Percentiles rank a stretch among this genome's conserved stretches.
Evolutionary conservation across 495 filamentous ascomycete genomes (phyloP).

Genomic region (Filosporella fistucella): DNA sequence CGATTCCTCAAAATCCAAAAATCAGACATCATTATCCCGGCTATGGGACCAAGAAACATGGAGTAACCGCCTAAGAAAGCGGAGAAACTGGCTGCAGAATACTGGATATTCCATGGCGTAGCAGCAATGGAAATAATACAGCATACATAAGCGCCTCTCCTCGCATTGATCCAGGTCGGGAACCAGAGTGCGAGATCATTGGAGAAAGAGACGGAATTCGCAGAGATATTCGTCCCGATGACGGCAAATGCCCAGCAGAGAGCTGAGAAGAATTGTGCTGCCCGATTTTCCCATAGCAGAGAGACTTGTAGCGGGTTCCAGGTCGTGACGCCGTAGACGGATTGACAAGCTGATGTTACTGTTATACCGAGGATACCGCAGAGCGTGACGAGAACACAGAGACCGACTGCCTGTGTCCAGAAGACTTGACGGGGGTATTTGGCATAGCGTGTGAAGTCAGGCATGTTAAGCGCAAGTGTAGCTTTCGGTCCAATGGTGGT

Average conservation of each 20-base stretch:
- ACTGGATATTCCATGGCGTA: constrained; percentile 48
- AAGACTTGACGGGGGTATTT: constrained; percentile 11
- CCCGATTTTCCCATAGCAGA: constrained; percentile 34
- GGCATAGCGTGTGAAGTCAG: constrained; percentile 22
- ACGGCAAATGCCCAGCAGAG: constrained; percentile 36
- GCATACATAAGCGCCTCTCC: constrained; percentile 31
- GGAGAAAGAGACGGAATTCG: constrained; percentile 34
- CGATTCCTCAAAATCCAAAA: constrained; percentile 21
- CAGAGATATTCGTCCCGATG: constrained; percentile 36
- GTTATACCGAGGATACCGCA: constrained; percentile 35
- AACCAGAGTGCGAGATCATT: constrained; percentile 36
- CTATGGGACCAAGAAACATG: constrained; percentile 42
- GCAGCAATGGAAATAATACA: constrained; percentile 31
- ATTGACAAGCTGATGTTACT: constrained; percentile 30
- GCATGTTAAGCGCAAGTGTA: constrained; percentile 40
- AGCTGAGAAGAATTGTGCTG: constrained; percentile 35
- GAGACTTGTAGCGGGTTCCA: constrained; percentile 39
- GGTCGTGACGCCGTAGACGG: constrained; percentile 34
- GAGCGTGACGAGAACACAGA: constrained; percentile 37
- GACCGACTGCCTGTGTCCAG: constrained; percentile 30
- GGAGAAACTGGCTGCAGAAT: constrained; percentile 35
- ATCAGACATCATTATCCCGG: constrained; percentile 41
- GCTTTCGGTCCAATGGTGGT: constrained; percentile 34
- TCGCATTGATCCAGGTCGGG: constrained; percentile 38
- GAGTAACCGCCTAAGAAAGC: constrained; percentile 42